A percentile compares a stretch with the other conserved stretches of the same genome.
Conservation (phyloP, 805 yeast genomes). For the Blastobotrys chiropterorum region DNA sequence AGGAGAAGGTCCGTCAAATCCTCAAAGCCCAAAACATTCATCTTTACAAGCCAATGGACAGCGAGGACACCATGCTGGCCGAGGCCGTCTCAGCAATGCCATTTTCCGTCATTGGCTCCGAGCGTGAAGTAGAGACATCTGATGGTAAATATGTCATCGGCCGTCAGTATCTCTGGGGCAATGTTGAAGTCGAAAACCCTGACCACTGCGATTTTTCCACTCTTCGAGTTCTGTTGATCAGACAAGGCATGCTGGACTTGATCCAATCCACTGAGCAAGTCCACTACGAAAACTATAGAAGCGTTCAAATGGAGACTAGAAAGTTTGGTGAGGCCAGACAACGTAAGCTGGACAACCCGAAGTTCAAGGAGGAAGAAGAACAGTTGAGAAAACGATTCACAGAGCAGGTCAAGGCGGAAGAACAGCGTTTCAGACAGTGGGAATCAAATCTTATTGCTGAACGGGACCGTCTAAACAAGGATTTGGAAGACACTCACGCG, state of each 20-base stretch:
- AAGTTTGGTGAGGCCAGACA: constrained; percentile 35
- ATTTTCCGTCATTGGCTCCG: constrained; percentile 66
- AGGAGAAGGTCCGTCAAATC: constrained; percentile 44
- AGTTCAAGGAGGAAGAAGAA: constrained; percentile 94
- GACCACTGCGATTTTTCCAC: constrained; percentile 69
- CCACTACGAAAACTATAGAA: constrained; percentile 66
- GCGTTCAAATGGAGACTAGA: constrained; percentile 48
- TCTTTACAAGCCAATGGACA: constrained; percentile 46
- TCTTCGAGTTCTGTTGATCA: constrained; percentile 59
- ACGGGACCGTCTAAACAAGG: constrained; percentile 88
- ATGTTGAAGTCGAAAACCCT: constrained; percentile 73
- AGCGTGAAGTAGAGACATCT: constrained; percentile 37
- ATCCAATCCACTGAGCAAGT: constrained; percentile 64
- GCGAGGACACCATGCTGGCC: constrained; percentile 28
- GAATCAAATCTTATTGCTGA: constrained; percentile 93
- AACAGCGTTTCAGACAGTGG: constrained; percentile 97
- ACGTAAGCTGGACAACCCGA: constrained; percentile 61
- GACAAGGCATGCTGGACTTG: constrained; percentile 70
- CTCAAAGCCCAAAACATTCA: constrained; percentile 51
- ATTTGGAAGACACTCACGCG: constrained; percentile 77
- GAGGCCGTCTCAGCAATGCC: constrained; percentile 41
- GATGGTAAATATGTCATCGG: constrained; percentile 57
- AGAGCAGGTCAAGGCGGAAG: constrained; percentile 94
- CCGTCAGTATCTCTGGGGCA: constrained; percentile 79
- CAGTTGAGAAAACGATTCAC: constrained; percentile 90